phyloP scores from a whole-genome alignment of 805 yeast genomes.

The Monosporozyma servazzii region DNA sequence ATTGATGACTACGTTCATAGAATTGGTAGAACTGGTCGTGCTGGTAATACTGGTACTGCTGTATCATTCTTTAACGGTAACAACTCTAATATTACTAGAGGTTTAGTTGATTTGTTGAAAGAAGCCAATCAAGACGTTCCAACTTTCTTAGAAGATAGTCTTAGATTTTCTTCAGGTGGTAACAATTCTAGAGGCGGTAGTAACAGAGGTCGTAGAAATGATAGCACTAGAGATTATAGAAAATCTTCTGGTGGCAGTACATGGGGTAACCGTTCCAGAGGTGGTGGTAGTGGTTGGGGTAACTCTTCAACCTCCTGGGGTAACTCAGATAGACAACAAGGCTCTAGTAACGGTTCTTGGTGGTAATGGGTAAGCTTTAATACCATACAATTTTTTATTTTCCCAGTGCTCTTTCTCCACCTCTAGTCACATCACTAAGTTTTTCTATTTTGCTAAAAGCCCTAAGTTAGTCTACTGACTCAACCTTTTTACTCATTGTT shows the following conservation, averaged over 20 bases:
- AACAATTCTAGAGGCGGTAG: slow-evolving; percentile 40
- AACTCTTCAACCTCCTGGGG: slow-evolving; percentile 31
- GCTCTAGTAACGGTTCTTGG: slow-evolving; percentile 6
- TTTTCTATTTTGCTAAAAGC: not conserved
- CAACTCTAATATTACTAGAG: slow-evolving; percentile 80
- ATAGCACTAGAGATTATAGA: slow-evolving; percentile 44
- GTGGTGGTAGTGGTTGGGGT: slow-evolving; percentile 3
- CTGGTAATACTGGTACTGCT: slow-evolving; percentile 96
- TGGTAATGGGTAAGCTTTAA: slow-evolving; percentile 7
- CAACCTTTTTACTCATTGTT: not conserved
- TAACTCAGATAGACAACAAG: slow-evolving; percentile 10
- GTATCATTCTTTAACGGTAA: slow-evolving; percentile 95
- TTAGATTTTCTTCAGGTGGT: slow-evolving; percentile 65
- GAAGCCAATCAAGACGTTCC: slow-evolving; percentile 99
- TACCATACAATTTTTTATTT: not conserved
- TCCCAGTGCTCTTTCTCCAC: not conserved
- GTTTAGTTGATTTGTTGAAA: slow-evolving; percentile 68
- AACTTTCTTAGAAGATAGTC: slow-evolving; percentile 65
- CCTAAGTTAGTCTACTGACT: not conserved
- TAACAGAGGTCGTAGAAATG: slow-evolving; percentile 38
- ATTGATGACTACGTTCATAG: slow-evolving; percentile 98
- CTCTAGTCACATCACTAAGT: not conserved
- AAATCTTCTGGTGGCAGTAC: slow-evolving; percentile 28
- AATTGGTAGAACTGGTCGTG: slow-evolving; percentile 99
- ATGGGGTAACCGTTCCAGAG: slow-evolving; percentile 14